phyloP scores from a whole-genome alignment of 257 asterid species.

The Schizonepeta tenuifolia region DNA sequence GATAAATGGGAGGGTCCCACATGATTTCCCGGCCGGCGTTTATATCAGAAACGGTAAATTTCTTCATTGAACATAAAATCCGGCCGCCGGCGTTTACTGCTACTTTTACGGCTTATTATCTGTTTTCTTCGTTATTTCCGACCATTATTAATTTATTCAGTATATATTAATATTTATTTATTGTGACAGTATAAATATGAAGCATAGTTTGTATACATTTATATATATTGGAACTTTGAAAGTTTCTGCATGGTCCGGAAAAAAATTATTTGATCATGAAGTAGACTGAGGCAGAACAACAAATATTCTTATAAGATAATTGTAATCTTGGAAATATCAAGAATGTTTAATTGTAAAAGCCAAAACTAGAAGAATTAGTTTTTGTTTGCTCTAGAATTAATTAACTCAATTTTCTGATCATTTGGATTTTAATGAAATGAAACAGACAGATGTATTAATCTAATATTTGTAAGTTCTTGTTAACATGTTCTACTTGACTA shows the following conservation, averaged over 20 bases:
- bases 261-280: background rate
- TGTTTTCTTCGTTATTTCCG: slow-evolving; percentile 29
- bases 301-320: background rate
- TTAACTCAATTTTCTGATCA: background rate
- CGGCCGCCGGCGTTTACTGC: slow-evolving; percentile 1
- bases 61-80: background rate
- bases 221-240: background rate
- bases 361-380: background rate
- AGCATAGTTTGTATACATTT: background rate
- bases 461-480: background rate
- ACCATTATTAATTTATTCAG: background rate
- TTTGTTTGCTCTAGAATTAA: slow-evolving; percentile 8
- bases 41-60: slow-evolving; percentile 66
- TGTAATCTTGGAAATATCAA: background rate
- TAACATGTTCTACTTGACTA: background rate
- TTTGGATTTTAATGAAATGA: background rate
- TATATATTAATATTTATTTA: background rate
- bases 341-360: background rate
- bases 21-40: slow-evolving; percentile 64
- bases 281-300: slow-evolving; percentile 8
- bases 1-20: slow-evolving; percentile 55
- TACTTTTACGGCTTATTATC: background rate
- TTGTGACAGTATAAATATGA: background rate
- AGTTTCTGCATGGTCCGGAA: background rate
- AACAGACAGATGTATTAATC: background rate